Evolutionary conservation across 805 yeast species (phyloP).

Genomic region (Scheffersomyces amazonensis): DNA sequence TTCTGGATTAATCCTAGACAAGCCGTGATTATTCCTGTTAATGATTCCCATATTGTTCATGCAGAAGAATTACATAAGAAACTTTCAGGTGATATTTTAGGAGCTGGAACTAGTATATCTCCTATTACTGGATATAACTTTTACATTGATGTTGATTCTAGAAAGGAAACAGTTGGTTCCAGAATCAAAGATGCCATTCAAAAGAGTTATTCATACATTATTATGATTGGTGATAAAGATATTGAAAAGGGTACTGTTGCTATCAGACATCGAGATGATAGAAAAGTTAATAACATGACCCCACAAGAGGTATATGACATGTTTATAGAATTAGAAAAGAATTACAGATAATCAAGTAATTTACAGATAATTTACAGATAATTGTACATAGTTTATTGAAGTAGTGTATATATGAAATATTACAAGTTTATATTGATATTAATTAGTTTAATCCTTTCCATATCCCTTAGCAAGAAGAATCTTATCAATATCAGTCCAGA

Average conservation of each 20-base stretch:
- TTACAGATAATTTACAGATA: not conserved
- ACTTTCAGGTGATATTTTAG: slow-evolving; percentile 45
- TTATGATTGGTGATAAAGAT: slow-evolving; percentile 89
- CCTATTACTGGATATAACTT: slow-evolving; percentile 60
- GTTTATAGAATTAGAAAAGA: slow-evolving; percentile 59
- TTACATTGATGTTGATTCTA: slow-evolving; percentile 70
- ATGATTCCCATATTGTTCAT: slow-evolving; percentile 53
- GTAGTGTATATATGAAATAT: not conserved
- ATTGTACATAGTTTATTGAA: slow-evolving; percentile 5
- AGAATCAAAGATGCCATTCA: slow-evolving; percentile 75
- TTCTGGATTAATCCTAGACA: slow-evolving; percentile 96
- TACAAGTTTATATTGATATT: not conserved
- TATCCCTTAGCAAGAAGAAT: slow-evolving; percentile 67
- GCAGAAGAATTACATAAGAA: slow-evolving; percentile 47
- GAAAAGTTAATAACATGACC: slow-evolving; percentile 42
- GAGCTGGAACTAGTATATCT: slow-evolving; percentile 36
- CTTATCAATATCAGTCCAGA: slow-evolving; percentile 84
- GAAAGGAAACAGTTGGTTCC: slow-evolving; percentile 75
- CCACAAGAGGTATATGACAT: slow-evolving; percentile 48
- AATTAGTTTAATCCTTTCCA: slow-evolving; percentile 18
- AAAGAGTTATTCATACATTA: slow-evolving; percentile 73
- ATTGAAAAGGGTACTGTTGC: slow-evolving; percentile 56
- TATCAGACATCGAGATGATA: slow-evolving; percentile 55
- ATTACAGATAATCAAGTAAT: slow-evolving; percentile 24
- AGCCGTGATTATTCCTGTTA: slow-evolving; percentile 78